Base-by-base conservation (phyloP, 2,329 filamentous ascomycete genomes). In the Emydomyces testavorans region DNA sequence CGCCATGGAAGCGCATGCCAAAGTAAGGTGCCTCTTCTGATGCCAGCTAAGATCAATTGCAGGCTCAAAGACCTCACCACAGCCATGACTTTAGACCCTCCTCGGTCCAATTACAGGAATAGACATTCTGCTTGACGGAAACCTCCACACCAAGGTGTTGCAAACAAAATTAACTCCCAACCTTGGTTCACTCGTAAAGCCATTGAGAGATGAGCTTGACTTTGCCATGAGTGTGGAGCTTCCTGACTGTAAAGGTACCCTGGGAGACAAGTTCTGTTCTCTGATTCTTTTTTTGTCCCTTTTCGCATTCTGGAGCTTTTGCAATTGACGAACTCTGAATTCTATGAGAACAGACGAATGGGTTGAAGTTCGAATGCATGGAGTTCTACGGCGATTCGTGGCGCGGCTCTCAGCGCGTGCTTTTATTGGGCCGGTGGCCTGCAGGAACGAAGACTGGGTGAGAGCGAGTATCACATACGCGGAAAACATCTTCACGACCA, bases 351-450 rank as follows among this genome's bases (percentile, higher is more conserved):
- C 11, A 26, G 32, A 46, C 15, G 34, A 37, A 18, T 46, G 43
- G 43, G 34, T 38, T 20, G 43, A 46, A 31, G 13, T 46, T 20
- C 32, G 18, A 20, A 46, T 46, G 43, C 34, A 36, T 31, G 31
- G 32, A 6, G 29, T 46, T 11, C 10, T 50, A 6, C 39, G 46
- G 6, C 49, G 49, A n/a, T 18, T 70, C 4, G 60, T 71, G 24
- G 60, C 64, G 7, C 62, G 68, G 13, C 55, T 69, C 4, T 66
- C 66, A 1, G 62, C 65, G 0, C 61, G 67, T 15, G 58, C 71
- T 34, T 65, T 71, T 44, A 60, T 66, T 24, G 67, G 69, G 15
- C 56, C 62, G 3, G 50, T 53, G 4, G 53, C 68, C 5, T 64
- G 62, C 44, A 58, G 60, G 20, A 65, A 70, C 48, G 54, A 62